Evolutionary conservation across 2,329 filamentous ascomycete species (phyloP), one percentile per base, ranked within the genome.

Genomic region (Trichophyton equinum): DNA sequence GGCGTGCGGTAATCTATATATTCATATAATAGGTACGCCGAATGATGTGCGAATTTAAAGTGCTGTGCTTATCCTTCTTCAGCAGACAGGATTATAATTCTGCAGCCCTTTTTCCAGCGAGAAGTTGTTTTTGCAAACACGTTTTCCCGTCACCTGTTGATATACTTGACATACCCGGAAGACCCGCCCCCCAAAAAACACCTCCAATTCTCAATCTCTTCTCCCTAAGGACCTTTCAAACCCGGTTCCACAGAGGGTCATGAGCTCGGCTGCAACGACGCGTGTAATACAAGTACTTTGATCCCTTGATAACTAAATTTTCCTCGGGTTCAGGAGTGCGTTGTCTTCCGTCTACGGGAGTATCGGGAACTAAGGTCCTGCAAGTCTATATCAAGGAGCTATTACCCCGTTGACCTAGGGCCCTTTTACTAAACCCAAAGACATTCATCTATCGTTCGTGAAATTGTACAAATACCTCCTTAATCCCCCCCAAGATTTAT

Each of bases 1-100:
- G 56, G 36, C 40, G 25, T 46, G 40, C 56, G 56, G 44, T 58
- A 22, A 58, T 20, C 56, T 36, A 42, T 25, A 42, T 42, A 42
- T 22, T 30, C 40, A 49, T 25, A 36, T 49, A 15, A 36, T 36
- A 25, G 40, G 40, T 44, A 59, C 7, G 27, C 36, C 57, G 57
- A 49, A 46, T 22, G 57, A 59, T 49, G 42, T 59, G 57, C 57
- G 57, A 59, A 59, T 46, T 47, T 44, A 49, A 59, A 47, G 20
- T 25, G n/a, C 40, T 59, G 57, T 59, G 27, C 22, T 33, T 49
- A 49, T 59, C 44, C 44, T 36, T 36, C 55, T 13, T 47, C 9
- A 22, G 42, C 57, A 47, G 42, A 38, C 40, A 49, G 25, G 9
- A 59, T 49, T 59, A 33, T 59, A 59, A 59, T 33, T 27, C 57